Evolutionary conservation across 106 monocot genomes (phyloP).

Genomic region (Cymbidium sinense): DNA sequence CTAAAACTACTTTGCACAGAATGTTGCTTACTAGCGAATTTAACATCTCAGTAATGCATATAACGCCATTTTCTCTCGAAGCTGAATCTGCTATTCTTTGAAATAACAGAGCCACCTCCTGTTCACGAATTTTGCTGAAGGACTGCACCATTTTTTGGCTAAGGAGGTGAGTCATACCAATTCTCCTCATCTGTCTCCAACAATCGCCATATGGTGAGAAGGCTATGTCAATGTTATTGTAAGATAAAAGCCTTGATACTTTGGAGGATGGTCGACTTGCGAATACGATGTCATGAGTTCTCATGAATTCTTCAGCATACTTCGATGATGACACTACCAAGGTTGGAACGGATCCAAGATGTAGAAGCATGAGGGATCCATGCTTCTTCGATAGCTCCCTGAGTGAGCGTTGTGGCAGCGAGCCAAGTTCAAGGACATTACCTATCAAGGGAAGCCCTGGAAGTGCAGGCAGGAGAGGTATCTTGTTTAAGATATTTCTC

Average conservation of each 20-base stretch:
- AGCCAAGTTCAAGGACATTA: slow-evolving; percentile 14
- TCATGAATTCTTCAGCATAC: slow-evolving; percentile 15
- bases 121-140: neutral
- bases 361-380: slow-evolving; percentile 27
- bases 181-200: slow-evolving; percentile 20
- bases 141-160: slow-evolving; percentile 10
- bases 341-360: slow-evolving; percentile 14
- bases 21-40: neutral
- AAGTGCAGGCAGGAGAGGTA: slow-evolving; percentile 14
- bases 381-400: slow-evolving; percentile 15
- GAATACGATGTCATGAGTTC: slow-evolving; percentile 18
- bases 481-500: neutral
- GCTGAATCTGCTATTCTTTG: neutral
- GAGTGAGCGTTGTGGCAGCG: slow-evolving; percentile 3
- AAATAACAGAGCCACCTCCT: slow-evolving; percentile 9
- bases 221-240: neutral
- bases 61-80: too few relatives aligned
- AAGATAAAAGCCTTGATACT: neutral
- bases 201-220: slow-evolving; percentile 23
- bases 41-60: slow-evolving; percentile 7
- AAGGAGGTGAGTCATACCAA: slow-evolving; percentile 11
- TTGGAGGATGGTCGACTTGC: neutral
- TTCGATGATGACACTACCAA: slow-evolving; percentile 24
- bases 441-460: slow-evolving; percentile 20
- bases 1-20: slow-evolving; percentile 7